Evolutionary conservation across 257 asterid species (phyloP).

Genomic region (Buddleja alternifolia): DNA sequence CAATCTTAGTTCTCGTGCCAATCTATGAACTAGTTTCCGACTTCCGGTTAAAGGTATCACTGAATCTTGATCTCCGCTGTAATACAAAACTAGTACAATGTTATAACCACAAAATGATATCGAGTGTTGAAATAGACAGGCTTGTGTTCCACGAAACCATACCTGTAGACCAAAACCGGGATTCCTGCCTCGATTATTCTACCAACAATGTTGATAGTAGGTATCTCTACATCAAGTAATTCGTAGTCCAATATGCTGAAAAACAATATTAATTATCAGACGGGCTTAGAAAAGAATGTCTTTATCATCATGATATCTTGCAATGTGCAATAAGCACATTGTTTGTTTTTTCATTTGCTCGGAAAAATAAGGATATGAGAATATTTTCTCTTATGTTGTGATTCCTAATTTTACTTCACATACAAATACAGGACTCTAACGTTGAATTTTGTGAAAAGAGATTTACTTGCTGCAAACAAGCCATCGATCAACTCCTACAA

Average conservation of each 20-base stretch:
- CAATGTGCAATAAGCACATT: too few relatives aligned
- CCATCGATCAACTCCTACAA: slow-evolving; percentile 68
- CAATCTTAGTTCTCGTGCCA: slow-evolving; percentile 52
- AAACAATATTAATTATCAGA: background rate
- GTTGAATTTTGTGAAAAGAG: background rate
- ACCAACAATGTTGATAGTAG: slow-evolving; percentile 64
- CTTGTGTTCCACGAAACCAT: background rate
- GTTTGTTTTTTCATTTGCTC: too few relatives aligned
- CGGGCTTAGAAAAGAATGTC: background rate
- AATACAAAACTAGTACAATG: background rate
- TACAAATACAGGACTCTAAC: too few relatives aligned
- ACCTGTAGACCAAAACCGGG: slow-evolving; percentile 78
- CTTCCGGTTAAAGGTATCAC: slow-evolving; percentile 83
- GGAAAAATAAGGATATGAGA: too few relatives aligned
- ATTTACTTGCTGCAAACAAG: slow-evolving; percentile 79
- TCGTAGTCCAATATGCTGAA: slow-evolving; percentile 72
- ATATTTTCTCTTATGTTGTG: too few relatives aligned
- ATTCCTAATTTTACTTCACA: too few relatives aligned
- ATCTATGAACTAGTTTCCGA: slow-evolving; percentile 58
- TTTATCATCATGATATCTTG: background rate
- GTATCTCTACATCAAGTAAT: slow-evolving; percentile 72
- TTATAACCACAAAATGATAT: background rate
- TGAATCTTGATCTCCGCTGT: slow-evolving; percentile 91
- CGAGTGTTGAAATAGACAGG: background rate
- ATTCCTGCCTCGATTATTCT: slow-evolving; percentile 60